Conservation (phyloP, 306 rosid genomes). For the Medicago truncatula region MtrunA17r5.0-ANR NC_053043.1:20151501-20152000, state of each 20-base stretch:
- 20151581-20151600: constrained; percentile 82
- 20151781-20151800: not conserved
- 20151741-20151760: constrained; percentile 87
- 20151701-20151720: constrained; percentile 86
- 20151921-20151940: not conserved
- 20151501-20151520: constrained; percentile 97
- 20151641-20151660: constrained; percentile 33
- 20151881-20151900: not conserved
- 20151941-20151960: too few species aligned
- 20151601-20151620: constrained; percentile 22
- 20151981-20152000: too few species aligned
- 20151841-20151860: not conserved
- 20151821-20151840: not conserved
- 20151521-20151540: constrained; percentile 97
- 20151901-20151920: constrained; percentile 4
- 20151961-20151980: too few species aligned
- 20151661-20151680: constrained; percentile 58
- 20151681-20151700: constrained; percentile 99
- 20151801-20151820: not conserved
- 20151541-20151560: constrained; percentile 95
- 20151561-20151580: constrained; percentile 97
- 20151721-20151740: constrained; percentile 90
- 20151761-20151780: constrained; percentile 15
- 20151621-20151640: constrained; percentile 9
- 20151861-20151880: not conserved